These are phyloP conservation scores for Globisporangium parvum DNA, from an alignment of 352 stramenopile species.

Conservation along the genomic window DNA sequence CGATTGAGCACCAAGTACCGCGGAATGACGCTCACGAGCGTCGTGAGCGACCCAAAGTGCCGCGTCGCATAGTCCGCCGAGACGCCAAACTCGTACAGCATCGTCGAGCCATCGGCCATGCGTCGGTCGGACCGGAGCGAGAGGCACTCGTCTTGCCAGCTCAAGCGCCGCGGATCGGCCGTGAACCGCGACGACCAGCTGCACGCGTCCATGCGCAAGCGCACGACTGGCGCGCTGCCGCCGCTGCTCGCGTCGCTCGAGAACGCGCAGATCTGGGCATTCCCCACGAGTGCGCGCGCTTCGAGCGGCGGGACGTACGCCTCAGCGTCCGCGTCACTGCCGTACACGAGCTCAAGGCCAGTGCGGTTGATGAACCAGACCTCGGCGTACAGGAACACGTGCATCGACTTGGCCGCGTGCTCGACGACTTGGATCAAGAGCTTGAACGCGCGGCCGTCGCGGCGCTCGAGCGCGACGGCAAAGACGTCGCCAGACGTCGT, in stretches of 20 bases:
- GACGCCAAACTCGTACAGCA: conserved; percentile 79
- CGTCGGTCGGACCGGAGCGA: conserved; percentile 31
- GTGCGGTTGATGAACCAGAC: conserved; percentile 84
- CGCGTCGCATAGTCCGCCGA: conserved; percentile 76
- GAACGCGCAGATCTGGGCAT: conserved; percentile 71
- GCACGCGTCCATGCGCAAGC: conserved; percentile 45
- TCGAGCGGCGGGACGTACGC: conserved; percentile 45
- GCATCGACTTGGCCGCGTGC: conserved; percentile 31
- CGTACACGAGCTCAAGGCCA: conserved; percentile 65
- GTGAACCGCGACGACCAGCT: conserved; percentile 71
- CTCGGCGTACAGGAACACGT: conserved; percentile 52
- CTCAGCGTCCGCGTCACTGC: conserved; percentile 56
- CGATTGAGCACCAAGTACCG: conserved; percentile 74
- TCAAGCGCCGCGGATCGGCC: conserved; percentile 62
- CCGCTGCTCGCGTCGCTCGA: conserved; percentile 28
- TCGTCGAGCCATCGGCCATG: conserved; percentile 16
- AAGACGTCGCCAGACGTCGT: conserved; percentile 47
- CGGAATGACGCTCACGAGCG: conserved; percentile 77
- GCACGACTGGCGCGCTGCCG: conserved; percentile 30
- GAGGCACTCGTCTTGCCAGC: conserved; percentile 83
- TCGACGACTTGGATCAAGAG: conserved; percentile 60
- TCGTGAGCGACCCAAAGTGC: conserved; percentile 81
- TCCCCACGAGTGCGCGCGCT: conserved; percentile 62
- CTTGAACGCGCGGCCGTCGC: conserved; percentile 61
- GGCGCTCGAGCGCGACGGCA: conserved; percentile 50